Percentiles rank a stretch among this genome's conserved stretches.
Conservation (phyloP, 495 filamentous ascomycete species). For the Penicillium silybi region DNA sequence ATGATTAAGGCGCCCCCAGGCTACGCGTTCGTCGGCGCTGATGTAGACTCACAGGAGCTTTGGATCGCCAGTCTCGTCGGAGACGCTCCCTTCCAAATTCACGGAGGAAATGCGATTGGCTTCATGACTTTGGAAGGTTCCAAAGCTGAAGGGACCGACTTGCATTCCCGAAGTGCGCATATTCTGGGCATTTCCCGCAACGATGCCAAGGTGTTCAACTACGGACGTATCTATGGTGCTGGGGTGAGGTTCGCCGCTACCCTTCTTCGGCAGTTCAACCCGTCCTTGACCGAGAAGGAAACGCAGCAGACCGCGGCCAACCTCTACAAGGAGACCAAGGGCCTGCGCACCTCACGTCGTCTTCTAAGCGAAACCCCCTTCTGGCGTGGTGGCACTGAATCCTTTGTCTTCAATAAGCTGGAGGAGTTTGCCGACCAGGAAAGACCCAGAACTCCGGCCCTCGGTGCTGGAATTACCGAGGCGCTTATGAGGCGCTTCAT, state of each 20-base stretch:
- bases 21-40: slow-evolving; percentile 91
- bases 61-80: slow-evolving; percentile 98
- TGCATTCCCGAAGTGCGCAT: slow-evolving; percentile 88
- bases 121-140: slow-evolving; percentile 99
- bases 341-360: slow-evolving; percentile 68
- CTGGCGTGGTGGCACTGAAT: slow-evolving; percentile 96
- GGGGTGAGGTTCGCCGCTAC: slow-evolving; percentile 90
- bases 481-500: slow-evolving; percentile 84
- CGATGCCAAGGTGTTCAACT: slow-evolving; percentile 97
- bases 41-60: slow-evolving; percentile 97
- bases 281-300: slow-evolving; percentile 68
- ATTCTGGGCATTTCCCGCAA: slow-evolving; percentile 93
- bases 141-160: slow-evolving; percentile 87
- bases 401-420: slow-evolving; percentile 95
- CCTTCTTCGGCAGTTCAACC: slow-evolving; percentile 89
- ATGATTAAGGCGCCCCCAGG: slow-evolving; percentile 92
- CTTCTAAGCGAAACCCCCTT: slow-evolving; percentile 68
- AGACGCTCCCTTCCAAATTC: slow-evolving; percentile 87
- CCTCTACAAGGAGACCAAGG: slow-evolving; percentile 88
- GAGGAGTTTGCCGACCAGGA: slow-evolving; percentile 98
- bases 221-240: slow-evolving; percentile 95
- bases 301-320: slow-evolving; percentile 70
- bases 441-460: slow-evolving; percentile 80
- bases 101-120: slow-evolving; percentile 93
- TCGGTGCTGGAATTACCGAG: slow-evolving; percentile 97